Evolutionary conservation across 352 stramenopile genomes (phyloP), one percentile per base, ranked within the genome.

Genomic region (Globisporangium nagaii): DNA sequence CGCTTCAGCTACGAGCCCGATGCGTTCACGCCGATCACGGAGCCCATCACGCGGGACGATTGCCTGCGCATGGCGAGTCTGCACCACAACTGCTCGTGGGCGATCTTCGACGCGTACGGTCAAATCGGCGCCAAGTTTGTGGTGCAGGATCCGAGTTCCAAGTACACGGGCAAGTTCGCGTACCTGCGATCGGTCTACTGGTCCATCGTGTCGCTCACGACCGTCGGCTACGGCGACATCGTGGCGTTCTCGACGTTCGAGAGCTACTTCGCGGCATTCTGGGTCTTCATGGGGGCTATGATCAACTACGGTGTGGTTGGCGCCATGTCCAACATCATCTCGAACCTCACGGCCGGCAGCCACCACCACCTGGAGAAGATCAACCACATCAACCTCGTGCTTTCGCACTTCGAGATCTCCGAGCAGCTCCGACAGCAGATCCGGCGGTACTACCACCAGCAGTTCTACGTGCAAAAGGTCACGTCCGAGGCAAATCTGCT

Each of bases 241-340:
- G 77, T 90, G 0, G 79, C 82, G 1, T 92, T 87, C 30, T 85
- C 79, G 10, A 90, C 79, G 0, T 65, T 55, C 34, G 82, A 92
- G 52, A 87, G 69, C 39, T 73, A 80, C 19, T 90, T 89, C 31
- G 79, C 79, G 1, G 73, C 73, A 9, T 24, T 77, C 2, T 92
- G 82, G 82, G 65, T 79, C 6, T 90, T 87, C 37, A 34, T 87
- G 1, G 79, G 77, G 1, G 77, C 66, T 0, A 72, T 90, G 27
- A 92, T 92, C 57, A 90, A 90, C 60, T 92, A 87, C 49, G 77
- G 75, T 13, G 79, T 90, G 19, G 74, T 90, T 11, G 77, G 78
- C 1, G 77, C 75, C 13, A 90, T 92, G 73, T 92, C 82, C 2
- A 88, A 77, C 50, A 78, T 88, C 54, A 89, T 90, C 15, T 84